Evolutionary conservation across 2,329 filamentous ascomycete genomes (phyloP), one percentile per base, ranked within the genome.

Genomic region (Aspergillus brasiliensis): DNA sequence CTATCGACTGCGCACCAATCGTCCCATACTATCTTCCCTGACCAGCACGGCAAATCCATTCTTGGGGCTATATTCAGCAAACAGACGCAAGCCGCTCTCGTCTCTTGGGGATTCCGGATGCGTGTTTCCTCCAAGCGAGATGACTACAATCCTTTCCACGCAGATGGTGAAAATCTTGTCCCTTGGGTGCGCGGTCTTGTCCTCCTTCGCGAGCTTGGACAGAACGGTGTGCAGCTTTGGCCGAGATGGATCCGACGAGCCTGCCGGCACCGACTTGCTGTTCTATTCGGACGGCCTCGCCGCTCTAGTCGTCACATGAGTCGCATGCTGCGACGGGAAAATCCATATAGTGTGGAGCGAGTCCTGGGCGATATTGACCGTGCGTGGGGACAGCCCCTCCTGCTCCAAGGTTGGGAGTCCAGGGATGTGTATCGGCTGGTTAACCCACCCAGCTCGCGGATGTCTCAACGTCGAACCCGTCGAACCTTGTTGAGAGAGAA

Each of bases 51-150:
- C 28, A 58, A 65, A 34, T 62, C 63, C 11, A 65, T 72, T 37
- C 71, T 82, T 3, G 68, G 69, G 15, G 68, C 68, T 2, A 73
- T 84, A 13, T 84, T 84, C 62, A 70, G 69, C 19, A 64, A 66
- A 1, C 62, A 70, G 4, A 73, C 82, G 59, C 82, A 83, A 68
- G 73, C 73, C 51, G 78, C 79, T 10, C 76, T 84, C 40, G 73
- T 84, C 11, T 70, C 76, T 48, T 84, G 82, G 81, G 80, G 81
- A 2, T 84, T 84, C 66, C 75, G 60, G 46, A 63, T 69, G 42
- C 67, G 68, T 13, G 67, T 75, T 28, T 66, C 68, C 15, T 53
- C 62, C 15, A 61, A 70, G 7, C 60, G 53, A 10, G 61, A 63
- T 47, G 60, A 48, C n/a, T 66, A 65, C 31, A 66, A 67, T 47